phyloP scores from a whole-genome alignment of 2,329 filamentous ascomycete genomes.

The Tolypocladium album region DNA sequence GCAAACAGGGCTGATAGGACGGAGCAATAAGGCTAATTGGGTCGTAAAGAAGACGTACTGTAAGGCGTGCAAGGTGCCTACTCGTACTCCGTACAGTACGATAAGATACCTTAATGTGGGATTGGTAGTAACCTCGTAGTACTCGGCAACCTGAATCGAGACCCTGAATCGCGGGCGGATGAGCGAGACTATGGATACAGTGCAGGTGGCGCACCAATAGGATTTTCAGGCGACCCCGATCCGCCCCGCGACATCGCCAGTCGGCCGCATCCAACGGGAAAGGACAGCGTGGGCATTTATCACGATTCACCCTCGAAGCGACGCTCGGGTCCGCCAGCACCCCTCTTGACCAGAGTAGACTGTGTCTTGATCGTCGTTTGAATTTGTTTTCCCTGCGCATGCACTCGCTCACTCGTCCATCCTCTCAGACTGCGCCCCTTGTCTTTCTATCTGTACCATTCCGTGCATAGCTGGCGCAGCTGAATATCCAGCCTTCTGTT shows the following conservation, averaged over 20 bases:
- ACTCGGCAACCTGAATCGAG: no score
- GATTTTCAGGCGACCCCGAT: neutral
- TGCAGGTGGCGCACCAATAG: neutral
- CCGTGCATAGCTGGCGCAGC: neutral
- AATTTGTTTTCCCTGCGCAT: neutral
- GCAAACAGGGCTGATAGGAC: no score
- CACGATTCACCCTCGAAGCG: neutral
- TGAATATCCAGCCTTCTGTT: neutral
- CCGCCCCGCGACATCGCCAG: neutral
- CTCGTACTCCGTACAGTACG: no score
- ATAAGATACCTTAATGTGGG: no score
- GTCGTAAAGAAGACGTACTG: no score
- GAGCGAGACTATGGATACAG: neutral
- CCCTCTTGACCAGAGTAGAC: neutral
- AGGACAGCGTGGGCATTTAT: conserved; percentile 1
- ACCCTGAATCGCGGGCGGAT: no score
- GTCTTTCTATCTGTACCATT: neutral
- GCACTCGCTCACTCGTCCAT: neutral
- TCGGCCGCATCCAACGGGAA: neutral
- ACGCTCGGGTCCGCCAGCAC: neutral
- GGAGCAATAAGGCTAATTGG: no score
- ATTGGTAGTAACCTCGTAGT: no score
- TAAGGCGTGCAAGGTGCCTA: no score
- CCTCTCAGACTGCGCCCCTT: neutral
- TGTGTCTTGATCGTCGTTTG: neutral